Evolutionary conservation across 306 rosid species (phyloP).

Genomic region (Vicia villosa): DNA sequence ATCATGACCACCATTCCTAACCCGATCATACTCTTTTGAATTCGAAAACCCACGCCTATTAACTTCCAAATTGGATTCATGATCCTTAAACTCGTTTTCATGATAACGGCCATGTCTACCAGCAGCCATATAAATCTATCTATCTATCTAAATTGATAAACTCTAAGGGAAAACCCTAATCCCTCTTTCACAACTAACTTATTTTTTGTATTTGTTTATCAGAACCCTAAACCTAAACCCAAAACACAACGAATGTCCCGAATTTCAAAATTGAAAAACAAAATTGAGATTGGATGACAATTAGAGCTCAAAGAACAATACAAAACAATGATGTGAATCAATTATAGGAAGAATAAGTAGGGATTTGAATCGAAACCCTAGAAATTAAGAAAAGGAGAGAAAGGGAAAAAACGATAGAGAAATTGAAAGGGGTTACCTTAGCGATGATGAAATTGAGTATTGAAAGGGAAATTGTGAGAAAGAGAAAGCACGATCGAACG

Average conservation of each 20-base stretch:
- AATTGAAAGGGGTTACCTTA: constrained; percentile 31
- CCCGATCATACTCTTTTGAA: constrained; percentile 64
- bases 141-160: constrained; percentile 28
- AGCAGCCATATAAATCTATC: constrained; percentile 71
- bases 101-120: constrained; percentile 86
- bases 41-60: constrained; percentile 44
- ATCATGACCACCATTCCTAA: constrained; percentile 54
- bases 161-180: constrained; percentile 35
- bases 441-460: constrained; percentile 22
- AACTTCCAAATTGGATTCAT: constrained; percentile 65
- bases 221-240: constrained; percentile 55
- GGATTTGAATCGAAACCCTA: constrained; percentile 51
- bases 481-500: constrained; percentile 21
- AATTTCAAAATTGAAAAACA: neutral
- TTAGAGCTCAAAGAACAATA: constrained; percentile 16
- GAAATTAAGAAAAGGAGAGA: constrained; percentile 5
- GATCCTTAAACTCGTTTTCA: constrained; percentile 71
- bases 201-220: neutral
- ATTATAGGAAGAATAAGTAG: neutral
- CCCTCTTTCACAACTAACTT: constrained; percentile 18
- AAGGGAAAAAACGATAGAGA: constrained; percentile 6
- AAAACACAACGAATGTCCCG: constrained; percentile 29
- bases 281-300: constrained; percentile 37
- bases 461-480: constrained; percentile 27
- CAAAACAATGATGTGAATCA: neutral